Conservation (phyloP, 2,329 filamentous ascomycete species). For the Colletotrichum zoysiae region DNA sequence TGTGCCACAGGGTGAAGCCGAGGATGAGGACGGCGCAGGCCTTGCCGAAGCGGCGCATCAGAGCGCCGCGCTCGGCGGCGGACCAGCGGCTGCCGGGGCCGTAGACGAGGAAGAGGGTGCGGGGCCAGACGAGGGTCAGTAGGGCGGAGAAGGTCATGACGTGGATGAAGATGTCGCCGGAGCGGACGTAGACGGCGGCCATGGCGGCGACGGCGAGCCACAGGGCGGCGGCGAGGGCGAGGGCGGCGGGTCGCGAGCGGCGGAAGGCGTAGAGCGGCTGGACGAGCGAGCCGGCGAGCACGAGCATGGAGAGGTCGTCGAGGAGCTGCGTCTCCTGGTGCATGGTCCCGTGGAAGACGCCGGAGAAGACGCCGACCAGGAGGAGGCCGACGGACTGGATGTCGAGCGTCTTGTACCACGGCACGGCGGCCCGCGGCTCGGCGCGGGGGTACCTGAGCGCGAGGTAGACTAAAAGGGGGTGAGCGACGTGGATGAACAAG, state of each 20-base stretch:
- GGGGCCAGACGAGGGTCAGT: slow-evolving; percentile 50
- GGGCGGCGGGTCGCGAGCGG: slow-evolving; percentile 52
- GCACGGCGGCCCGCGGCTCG: slow-evolving; percentile 49
- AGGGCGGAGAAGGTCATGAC: slow-evolving; percentile 53
- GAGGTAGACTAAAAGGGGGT: slow-evolving; percentile 53
- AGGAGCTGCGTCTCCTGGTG: slow-evolving; percentile 58
- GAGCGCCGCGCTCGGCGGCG: slow-evolving; percentile 45
- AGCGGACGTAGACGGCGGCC: slow-evolving; percentile 57
- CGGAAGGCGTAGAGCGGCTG: slow-evolving; percentile 62
- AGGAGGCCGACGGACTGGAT: slow-evolving; percentile 58
- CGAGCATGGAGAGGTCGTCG: slow-evolving; percentile 71
- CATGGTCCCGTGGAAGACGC: slow-evolving; percentile 60
- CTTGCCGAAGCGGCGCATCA: slow-evolving; percentile 47
- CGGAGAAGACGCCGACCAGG: slow-evolving; percentile 57
- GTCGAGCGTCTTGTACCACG: slow-evolving; percentile 52
- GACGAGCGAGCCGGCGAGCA: slow-evolving; percentile 64
- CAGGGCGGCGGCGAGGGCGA: slow-evolving; percentile 53
- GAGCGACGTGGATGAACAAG: not conserved
- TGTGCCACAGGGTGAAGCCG: slow-evolving; percentile 68
- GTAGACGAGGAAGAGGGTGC: slow-evolving; percentile 53
- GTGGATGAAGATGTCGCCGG: slow-evolving; percentile 59
- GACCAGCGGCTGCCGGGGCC: slow-evolving; percentile 47
- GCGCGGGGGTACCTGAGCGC: slow-evolving; percentile 53
- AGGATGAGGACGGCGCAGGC: slow-evolving; percentile 53
- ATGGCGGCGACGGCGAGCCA: slow-evolving; percentile 57